A percentile compares a stretch with the other conserved stretches of the same genome.
phyloP scores from a whole-genome alignment of 345 rosid genomes.

The Boechera divaricarpa region DNA sequence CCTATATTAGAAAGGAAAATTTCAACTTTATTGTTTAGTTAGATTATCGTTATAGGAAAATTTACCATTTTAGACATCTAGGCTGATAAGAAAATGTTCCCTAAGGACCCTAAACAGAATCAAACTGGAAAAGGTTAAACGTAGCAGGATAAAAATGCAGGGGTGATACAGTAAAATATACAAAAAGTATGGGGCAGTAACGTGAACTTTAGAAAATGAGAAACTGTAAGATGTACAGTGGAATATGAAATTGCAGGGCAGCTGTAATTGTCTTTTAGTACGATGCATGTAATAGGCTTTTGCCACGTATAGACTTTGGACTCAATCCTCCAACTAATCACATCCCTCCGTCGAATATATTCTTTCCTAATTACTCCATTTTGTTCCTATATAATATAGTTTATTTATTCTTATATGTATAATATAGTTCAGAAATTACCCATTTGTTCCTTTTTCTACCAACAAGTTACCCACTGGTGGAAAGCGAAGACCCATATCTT shows the following conservation, averaged over 20 bases:
- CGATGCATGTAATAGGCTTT: slow-evolving; percentile 41
- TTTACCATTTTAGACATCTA: background rate
- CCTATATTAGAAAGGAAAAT: slow-evolving; percentile 10
- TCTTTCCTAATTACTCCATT: slow-evolving; percentile 3
- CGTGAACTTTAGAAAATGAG: slow-evolving; percentile 19
- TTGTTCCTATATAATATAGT: too few species aligned
- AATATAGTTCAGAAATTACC: background rate
- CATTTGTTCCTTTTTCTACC: slow-evolving; percentile 21
- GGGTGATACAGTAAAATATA: slow-evolving; percentile 4
- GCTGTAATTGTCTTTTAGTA: slow-evolving; percentile 44
- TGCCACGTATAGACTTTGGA: slow-evolving; percentile 43
- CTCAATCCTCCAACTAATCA: slow-evolving; percentile 15
- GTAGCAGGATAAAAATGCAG: background rate
- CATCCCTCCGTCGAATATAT: slow-evolving; percentile 38
- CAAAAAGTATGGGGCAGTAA: slow-evolving; percentile 23
- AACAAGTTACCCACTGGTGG: slow-evolving; percentile 43
- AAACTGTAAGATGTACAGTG: slow-evolving; percentile 30
- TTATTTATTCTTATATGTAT: background rate
- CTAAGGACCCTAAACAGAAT: background rate
- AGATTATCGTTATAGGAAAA: background rate
- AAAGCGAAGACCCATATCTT: slow-evolving; percentile 26
- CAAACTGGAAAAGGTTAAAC: background rate
- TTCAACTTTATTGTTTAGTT: background rate
- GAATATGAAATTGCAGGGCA: slow-evolving; percentile 38
- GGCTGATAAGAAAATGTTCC: background rate